Base-by-base conservation (phyloP, 2,329 filamentous ascomycete genomes). In the Metarhizium robertsii region DNA sequence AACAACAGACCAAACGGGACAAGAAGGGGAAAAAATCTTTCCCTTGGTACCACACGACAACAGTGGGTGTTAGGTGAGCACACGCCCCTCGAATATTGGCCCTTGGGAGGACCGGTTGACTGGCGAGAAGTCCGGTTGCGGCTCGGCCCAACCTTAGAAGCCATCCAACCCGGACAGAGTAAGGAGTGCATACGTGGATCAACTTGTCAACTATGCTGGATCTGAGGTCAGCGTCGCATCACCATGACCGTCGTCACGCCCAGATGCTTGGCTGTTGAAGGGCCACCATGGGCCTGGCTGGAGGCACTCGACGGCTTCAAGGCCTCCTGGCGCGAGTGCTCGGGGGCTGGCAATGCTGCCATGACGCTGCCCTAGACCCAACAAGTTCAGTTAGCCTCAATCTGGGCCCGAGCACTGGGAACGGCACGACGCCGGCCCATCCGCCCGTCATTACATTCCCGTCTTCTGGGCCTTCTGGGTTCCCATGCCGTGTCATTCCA, bases 351-450 rank as follows among this genome's bases (percentile, higher is more conserved):
- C 34, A 36, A 36, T 36, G 38, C 38, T 40, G 38, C 38, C 10
- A 40, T 40, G 8, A 40, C 7, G 32, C 32, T 7, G 32, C 32
- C 32, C 32, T 34, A 11, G 32, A 34, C 32, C 38, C 14, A 40
- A n/a, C 38, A 14, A 18, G n/a, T 18, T 51, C 30, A 10, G 4
- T 57, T 47, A 38, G 55, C 56, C 48, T 53, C 51, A 46, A 34
- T 34, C 50, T 50, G 38, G 54, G 47, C 50, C 54, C 46, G 20
- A 55, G 53, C 50, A 16, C 65, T 71, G 68, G 67, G 67, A 69
- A 65, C 67, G 68, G 66, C 68, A 66, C 68, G 67, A 69, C 67
- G 67, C 67, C 66, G 66, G 67, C 59, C 68, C 64, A 69, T 66
- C 68, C 67, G 66, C 62, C 68, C 66, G 61, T 60, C 65, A 65